Evolutionary conservation across 495 filamentous ascomycete genomes (phyloP).

Genomic region (Xylaria longipes): DNA sequence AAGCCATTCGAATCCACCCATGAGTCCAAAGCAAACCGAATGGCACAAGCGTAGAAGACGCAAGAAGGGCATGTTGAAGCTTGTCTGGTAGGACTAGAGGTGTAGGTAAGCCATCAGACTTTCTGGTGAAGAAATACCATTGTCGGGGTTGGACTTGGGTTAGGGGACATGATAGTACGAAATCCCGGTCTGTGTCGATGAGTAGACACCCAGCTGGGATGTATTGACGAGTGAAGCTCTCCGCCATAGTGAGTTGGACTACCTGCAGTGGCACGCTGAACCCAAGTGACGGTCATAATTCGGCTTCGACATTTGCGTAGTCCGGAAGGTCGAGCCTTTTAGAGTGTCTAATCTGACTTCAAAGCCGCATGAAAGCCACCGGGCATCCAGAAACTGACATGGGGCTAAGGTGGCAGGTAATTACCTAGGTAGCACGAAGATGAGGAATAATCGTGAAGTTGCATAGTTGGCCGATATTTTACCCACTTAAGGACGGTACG

Average conservation of each 20-base stretch:
- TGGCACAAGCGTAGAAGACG: slow-evolving; percentile 32
- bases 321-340: neutral
- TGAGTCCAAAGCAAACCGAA: slow-evolving; percentile 38
- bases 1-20: slow-evolving; percentile 53
- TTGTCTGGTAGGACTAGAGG: slow-evolving; percentile 26
- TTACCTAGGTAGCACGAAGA: neutral
- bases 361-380: slow-evolving; percentile 3
- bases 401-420: neutral
- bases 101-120: slow-evolving; percentile 17
- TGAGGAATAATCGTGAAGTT: neutral
- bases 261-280: neutral
- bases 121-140: slow-evolving; percentile 31
- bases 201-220: slow-evolving; percentile 48
- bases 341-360: neutral
- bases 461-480: neutral
- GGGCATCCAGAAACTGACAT: neutral
- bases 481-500: no score
- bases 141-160: neutral
- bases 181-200: slow-evolving; percentile 26
- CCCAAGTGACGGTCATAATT: neutral
- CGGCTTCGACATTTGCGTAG: neutral
- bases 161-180: neutral
- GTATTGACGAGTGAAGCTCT: slow-evolving; percentile 32
- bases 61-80: slow-evolving; percentile 44
- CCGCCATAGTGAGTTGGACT: slow-evolving; percentile 22